Conservation (phyloP, 306 rosid genomes). For the Medicago arabica region DNA sequence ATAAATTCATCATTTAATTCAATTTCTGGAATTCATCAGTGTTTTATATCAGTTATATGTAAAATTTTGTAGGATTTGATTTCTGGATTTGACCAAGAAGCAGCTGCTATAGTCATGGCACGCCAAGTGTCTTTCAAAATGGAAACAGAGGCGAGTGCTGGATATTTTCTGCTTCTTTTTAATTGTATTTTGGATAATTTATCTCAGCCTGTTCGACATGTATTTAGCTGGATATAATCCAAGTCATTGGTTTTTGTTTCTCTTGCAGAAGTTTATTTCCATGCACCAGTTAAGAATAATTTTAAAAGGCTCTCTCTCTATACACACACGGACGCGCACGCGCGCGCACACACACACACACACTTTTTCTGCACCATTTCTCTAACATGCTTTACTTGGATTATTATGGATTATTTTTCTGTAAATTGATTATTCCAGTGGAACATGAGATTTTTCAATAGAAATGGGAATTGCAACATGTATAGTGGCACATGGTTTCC, state of each 20-base stretch:
- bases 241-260: no score
- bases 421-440: not conserved
- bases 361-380: conserved; percentile 6
- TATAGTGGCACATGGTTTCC: conserved; percentile 20
- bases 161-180: conserved; percentile 14
- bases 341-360: not conserved
- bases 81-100: conserved; percentile 99
- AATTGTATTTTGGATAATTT: conserved; percentile 13
- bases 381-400: not conserved
- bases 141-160: conserved; percentile 86
- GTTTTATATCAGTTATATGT: conserved; percentile 28
- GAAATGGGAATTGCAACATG: not conserved
- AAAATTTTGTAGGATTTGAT: conserved; percentile 72
- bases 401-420: conserved; percentile 18
- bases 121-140: conserved; percentile 96
- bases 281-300: no score
- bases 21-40: conserved; percentile 16
- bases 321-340: not conserved
- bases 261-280: no score
- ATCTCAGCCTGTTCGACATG: not conserved
- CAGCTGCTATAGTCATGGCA: conserved; percentile 97
- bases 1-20: conserved; percentile 8
- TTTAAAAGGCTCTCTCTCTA: no score
- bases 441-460: conserved; percentile 5
- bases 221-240: conserved; percentile 8